phyloP scores from a whole-genome alignment of 805 yeast genomes.

The Saccharomycopsis malanga region DNA sequence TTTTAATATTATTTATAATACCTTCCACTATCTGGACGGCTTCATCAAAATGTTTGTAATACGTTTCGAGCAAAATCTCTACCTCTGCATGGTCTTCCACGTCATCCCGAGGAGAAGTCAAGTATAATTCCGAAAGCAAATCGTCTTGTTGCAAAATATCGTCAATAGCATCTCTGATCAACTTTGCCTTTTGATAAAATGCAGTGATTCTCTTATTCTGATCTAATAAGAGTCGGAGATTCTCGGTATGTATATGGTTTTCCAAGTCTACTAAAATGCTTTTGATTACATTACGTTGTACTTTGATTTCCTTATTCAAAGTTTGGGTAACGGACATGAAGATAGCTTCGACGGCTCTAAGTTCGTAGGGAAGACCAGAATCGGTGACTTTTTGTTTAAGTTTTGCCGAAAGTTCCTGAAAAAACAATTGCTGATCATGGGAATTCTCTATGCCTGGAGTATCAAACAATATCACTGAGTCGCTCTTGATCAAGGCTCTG shows the following conservation, averaged over 20 bases:
- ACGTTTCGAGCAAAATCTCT: conserved; percentile 82
- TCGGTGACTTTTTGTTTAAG: conserved; percentile 34
- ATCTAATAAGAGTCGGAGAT: conserved; percentile 63
- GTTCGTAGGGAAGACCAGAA: conserved; percentile 52
- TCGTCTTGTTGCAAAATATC: conserved; percentile 84
- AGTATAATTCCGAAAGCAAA: conserved; percentile 72
- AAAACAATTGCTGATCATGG: conserved; percentile 56
- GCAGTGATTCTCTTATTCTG: conserved; percentile 63
- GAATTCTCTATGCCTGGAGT: conserved; percentile 52
- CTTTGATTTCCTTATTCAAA: conserved; percentile 66
- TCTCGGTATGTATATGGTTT: conserved; percentile 68
- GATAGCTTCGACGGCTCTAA: conserved; percentile 76
- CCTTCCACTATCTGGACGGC: conserved; percentile 87
- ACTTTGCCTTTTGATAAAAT: conserved; percentile 65
- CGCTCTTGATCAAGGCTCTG: conserved; percentile 78
- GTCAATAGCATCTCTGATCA: conserved; percentile 76
- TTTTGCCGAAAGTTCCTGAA: conserved; percentile 79
- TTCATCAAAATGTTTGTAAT: conserved; percentile 88
- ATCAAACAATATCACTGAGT: conserved; percentile 79
- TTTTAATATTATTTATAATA: conserved; percentile 71
- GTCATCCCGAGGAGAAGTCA: conserved; percentile 29
- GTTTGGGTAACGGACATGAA: conserved; percentile 73
- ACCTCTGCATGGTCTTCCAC: conserved; percentile 55
- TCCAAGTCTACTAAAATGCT: conserved; percentile 63
- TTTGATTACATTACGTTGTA: conserved; percentile 53